Conservation (phyloP, 2,329 filamentous ascomycete genomes). For the Cadophora luteo-olivacea region DNA sequence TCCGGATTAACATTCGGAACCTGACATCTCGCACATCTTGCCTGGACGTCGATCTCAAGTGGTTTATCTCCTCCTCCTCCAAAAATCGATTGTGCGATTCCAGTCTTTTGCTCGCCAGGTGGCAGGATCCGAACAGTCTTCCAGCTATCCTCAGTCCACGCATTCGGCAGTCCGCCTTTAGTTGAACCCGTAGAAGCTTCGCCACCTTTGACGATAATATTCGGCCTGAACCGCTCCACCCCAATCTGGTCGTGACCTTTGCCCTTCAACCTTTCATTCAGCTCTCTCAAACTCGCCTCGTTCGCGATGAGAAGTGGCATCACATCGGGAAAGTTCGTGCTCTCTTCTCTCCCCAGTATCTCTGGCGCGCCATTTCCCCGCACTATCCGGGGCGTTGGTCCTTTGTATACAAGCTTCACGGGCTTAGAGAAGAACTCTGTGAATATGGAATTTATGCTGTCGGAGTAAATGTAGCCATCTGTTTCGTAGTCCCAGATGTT, state of each 20-base stretch:
- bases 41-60: conserved; percentile 62
- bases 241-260: conserved; percentile 55
- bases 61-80: conserved; percentile 25
- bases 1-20: conserved; percentile 72
- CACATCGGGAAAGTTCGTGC: conserved; percentile 65
- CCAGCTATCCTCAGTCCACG: conserved; percentile 70
- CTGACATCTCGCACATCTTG: conserved; percentile 72
- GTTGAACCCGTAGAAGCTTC: conserved; percentile 29
- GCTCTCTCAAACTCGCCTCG: conserved; percentile 61
- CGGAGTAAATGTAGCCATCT: conserved; percentile 60
- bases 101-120: background rate
- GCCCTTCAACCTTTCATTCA: conserved; percentile 58
- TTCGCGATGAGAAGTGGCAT: conserved; percentile 62
- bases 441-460: conserved; percentile 59
- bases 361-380: conserved; percentile 61
- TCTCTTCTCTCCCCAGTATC: conserved; percentile 59
- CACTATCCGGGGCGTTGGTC: conserved; percentile 60
- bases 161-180: conserved; percentile 32
- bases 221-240: conserved; percentile 68
- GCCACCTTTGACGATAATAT: conserved; percentile 66
- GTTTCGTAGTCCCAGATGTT: conserved; percentile 66
- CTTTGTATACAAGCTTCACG: conserved; percentile 66
- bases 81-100: conserved; percentile 1
- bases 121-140: conserved; percentile 57
- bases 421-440: conserved; percentile 60